Conservation (phyloP, 805 yeast species). For the Pichia membranifaciens region DNA sequence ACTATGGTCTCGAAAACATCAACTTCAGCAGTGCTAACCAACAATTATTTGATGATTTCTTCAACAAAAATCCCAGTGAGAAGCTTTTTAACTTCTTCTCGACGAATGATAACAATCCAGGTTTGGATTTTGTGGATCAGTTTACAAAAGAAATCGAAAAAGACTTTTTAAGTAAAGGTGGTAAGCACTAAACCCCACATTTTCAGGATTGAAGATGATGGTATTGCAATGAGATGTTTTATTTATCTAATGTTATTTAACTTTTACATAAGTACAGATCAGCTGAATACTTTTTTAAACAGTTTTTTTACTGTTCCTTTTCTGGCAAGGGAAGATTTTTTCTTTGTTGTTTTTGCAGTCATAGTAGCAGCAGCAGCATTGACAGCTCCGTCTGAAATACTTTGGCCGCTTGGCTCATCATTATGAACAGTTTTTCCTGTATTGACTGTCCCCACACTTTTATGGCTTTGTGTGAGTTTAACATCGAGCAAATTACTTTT, state of each 20-base stretch:
- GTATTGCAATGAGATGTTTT: background rate
- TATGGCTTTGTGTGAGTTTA: background rate
- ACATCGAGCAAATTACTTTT: background rate
- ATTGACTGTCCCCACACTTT: background rate
- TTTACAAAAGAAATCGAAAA: slow-evolving; percentile 79
- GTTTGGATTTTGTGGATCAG: slow-evolving; percentile 61
- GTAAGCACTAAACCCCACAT: slow-evolving; percentile 14
- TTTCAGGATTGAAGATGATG: too few species aligned
- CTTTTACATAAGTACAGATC: background rate
- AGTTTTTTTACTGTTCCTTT: slow-evolving; percentile 7
- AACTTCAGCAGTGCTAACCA: slow-evolving; percentile 21
- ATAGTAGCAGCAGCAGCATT: too few species aligned
- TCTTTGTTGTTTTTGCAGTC: background rate
- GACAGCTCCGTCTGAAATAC: too few species aligned
- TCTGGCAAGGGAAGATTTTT: background rate
- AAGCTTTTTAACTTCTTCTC: slow-evolving; percentile 46
- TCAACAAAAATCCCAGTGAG: slow-evolving; percentile 31
- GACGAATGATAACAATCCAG: slow-evolving; percentile 39
- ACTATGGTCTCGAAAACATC: slow-evolving; percentile 3
- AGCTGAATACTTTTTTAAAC: slow-evolving; percentile 11
- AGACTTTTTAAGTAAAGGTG: slow-evolving; percentile 40
- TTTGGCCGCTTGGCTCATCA: background rate
- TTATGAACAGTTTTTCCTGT: background rate
- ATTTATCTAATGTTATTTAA: background rate
- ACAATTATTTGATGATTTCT: slow-evolving; percentile 30